Evolutionary conservation across 2,329 filamentous ascomycete species (phyloP), one percentile per base, ranked within the genome.

Genomic region (Fusarium sp.): DNA sequence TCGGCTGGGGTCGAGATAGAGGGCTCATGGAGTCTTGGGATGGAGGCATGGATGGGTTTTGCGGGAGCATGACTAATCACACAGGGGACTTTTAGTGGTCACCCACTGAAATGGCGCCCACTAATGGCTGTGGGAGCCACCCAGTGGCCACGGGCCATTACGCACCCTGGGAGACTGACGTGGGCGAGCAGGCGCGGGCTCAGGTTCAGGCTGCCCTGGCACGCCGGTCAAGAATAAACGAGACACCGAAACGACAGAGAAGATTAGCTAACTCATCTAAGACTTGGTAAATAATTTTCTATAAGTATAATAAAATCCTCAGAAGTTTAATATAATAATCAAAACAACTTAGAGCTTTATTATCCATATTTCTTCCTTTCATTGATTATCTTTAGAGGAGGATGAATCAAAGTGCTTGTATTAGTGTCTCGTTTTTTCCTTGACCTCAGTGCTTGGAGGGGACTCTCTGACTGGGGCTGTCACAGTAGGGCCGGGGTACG

Each of bases 21-120:
- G 65, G 73, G 76, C 76, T 76, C 75, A 77, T 78, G 69, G 75
- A 78, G 71, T 75, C 74, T 76, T 69, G 70, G 72, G 68, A 77
- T 69, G 60, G 68, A 77, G 71, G 60, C 69, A 75, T 77, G 73
- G 75, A 77, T 78, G 67, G 73, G 76, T 77, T 78, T 78, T 78
- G 69, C 76, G 2, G 4, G 5, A 33, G 16, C 27, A 54, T 8
- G 24, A 57, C 73, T 76, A 76, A 69, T 65, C 64, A 39, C 20
- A 63, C 18, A 63, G 65, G 58, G 31, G 33, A 33, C 41, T 27
- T 63, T 48, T 57, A 74, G 68, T 52, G 56, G 73, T 52, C 73
- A 48, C 57, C 22, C 59, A 64, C 73, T 76, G 73, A 68, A 58
- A 41, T 64, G 54, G 64, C 68, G 57, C 58, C 73, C 62, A 66